Evolutionary conservation across 2,329 filamentous ascomycete species (phyloP), one percentile per base, ranked within the genome.

Genomic region (Pestalotiopsis sp.): DNA sequence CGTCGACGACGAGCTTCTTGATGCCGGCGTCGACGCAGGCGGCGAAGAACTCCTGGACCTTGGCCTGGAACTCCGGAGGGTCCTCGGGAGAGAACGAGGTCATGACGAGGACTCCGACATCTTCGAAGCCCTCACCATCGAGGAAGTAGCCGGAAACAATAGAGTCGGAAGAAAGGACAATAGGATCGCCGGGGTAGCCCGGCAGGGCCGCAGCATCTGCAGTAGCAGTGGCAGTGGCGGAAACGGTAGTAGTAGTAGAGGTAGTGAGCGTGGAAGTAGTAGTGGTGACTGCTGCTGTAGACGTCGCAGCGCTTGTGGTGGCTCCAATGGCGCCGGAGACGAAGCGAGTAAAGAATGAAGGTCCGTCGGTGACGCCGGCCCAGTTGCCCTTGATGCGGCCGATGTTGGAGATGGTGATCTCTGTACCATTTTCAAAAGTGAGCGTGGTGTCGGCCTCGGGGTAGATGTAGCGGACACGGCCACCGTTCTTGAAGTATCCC

Each of bases 1-100:
- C 78, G 70, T 89, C 87, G 36, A 89, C 80, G 39, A 89, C 83
- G 0, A 89, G 80, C 74, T 87, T 88, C 68, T 80, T 88, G 79
- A 87, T 88, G 49, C 84, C 85, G 4, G 80, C 83, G 36, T 81
- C 78, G 63, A 83, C 82, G 38, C 75, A 75, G 3, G 71, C 71
- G 12, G 73, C 74, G 57, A 79, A 77, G 72, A 80, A 78, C 27
- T 75, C 71, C 68, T 80, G 73, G 2, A 77, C 77, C 11, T 76
- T 75, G 1, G 68, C 64, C 70, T 80, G 78, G 65, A 79, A 80
- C 67, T 79, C 77, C 17, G 71, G 69, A 3, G 75, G 74, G 64
- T 73, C 70, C 5, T 65, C 68, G 3, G 77, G 77, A 3, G 70
- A 67, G 68, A 78, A 79, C 7, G 77, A 77, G 1, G 77, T 74